phyloP scores from a whole-genome alignment of 1,284 basidiomycete species.

The Trametes pubescens region DNA sequence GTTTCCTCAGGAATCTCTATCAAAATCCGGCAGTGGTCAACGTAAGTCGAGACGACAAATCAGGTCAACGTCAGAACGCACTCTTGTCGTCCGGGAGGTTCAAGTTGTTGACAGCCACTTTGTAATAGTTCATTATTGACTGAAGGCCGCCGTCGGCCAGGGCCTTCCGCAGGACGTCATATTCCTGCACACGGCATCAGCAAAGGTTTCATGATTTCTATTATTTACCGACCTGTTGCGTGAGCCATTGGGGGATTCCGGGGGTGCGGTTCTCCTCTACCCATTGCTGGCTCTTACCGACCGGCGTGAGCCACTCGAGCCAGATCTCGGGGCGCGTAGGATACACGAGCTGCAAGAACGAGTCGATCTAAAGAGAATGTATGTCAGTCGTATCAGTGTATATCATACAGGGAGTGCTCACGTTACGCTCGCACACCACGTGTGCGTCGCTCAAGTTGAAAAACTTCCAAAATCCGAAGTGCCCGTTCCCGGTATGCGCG shows the following conservation, averaged over 20 bases:
- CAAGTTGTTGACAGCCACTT: constrained; percentile 36
- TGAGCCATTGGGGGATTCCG: constrained; percentile 14
- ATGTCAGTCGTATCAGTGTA: neutral
- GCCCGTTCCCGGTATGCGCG: constrained; percentile 41
- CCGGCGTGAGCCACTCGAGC: constrained; percentile 16
- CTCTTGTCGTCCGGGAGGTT: constrained; percentile 72
- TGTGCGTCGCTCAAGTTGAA: constrained; percentile 43
- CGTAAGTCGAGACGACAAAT: constrained; percentile 6
- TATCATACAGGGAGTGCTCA: constrained; percentile 3
- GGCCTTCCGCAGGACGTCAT: constrained; percentile 4
- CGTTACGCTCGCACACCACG: constrained; percentile 34
- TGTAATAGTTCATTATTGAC: constrained; percentile 6
- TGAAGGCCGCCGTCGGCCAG: constrained; percentile 6
- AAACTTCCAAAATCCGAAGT: constrained; percentile 52
- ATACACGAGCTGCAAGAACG: constrained; percentile 27
- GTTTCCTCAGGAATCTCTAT: constrained; percentile 1
- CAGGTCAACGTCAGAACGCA: constrained; percentile 30
- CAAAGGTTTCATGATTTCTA: neutral
- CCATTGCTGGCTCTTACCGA: constrained; percentile 17
- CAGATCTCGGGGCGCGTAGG: constrained; percentile 13
- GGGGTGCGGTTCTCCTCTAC: constrained; percentile 13
- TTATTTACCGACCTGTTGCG: constrained; percentile 11
- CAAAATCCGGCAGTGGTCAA: no score
- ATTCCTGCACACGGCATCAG: constrained; percentile 12
- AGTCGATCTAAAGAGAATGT: constrained; percentile 3